Evolutionary conservation across 139 green algal species (phyloP).

Genomic region (Tetradesmus lagerheimii): DNA sequence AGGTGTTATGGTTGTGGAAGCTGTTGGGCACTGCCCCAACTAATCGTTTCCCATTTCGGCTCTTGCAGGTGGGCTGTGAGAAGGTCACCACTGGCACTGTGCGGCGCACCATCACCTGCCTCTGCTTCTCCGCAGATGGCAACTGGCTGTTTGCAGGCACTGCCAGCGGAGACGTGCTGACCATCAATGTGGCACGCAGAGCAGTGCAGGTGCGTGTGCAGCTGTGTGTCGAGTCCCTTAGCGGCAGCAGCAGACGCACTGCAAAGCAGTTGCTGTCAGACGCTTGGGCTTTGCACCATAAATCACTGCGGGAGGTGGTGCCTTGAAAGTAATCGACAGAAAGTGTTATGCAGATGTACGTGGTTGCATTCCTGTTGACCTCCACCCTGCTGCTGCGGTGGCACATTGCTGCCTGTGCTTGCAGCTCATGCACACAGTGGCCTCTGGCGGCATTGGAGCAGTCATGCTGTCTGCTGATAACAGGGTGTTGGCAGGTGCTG

Average conservation of each 20-base stretch:
- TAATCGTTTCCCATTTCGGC: not conserved
- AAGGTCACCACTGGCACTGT: slow-evolving; percentile 64
- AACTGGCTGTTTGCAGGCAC: slow-evolving; percentile 72
- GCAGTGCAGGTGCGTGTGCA: slow-evolving; percentile 61
- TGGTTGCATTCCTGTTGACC: too few relatives aligned
- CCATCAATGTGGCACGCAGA: slow-evolving; percentile 65
- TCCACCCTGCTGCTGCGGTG: not conserved
- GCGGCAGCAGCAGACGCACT: not conserved
- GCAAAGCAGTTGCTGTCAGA: not conserved
- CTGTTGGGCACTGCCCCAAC: not conserved
- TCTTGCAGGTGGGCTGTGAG: slow-evolving; percentile 14
- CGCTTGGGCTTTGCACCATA: too few relatives aligned
- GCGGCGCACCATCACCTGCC: slow-evolving; percentile 55
- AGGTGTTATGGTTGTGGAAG: not conserved
- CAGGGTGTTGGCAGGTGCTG: slow-evolving; percentile 54
- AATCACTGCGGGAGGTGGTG: too few relatives aligned
- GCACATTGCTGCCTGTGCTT: not conserved
- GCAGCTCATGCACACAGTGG: slow-evolving; percentile 59
- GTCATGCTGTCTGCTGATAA: slow-evolving; percentile 38
- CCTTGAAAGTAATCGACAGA: too few relatives aligned
- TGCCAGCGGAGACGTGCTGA: slow-evolving; percentile 62
- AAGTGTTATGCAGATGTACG: too few relatives aligned
- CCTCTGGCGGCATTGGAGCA: slow-evolving; percentile 50
- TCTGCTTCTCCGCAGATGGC: slow-evolving; percentile 63
- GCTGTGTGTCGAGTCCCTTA: not conserved